Percentiles rank a stretch among this genome's conserved stretches.
Conservation (phyloP, 176 grass and related monocot species). For the Juncus inflexus region DNA sequence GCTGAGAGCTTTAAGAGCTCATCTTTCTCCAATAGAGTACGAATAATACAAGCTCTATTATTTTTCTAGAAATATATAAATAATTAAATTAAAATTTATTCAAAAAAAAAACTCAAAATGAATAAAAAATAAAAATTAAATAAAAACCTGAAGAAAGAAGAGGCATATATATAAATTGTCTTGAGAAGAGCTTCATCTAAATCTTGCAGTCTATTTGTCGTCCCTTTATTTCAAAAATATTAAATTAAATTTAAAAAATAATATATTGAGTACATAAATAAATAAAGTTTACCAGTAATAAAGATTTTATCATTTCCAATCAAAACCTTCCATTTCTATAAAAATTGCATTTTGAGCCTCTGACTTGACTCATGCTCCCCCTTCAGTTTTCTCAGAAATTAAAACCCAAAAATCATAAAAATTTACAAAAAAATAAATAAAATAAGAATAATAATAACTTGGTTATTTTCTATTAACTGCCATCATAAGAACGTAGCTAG, state of each 20-base stretch:
- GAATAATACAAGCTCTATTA: constrained; percentile 77
- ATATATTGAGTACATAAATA: too few relatives aligned
- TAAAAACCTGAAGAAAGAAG: constrained; percentile 81
- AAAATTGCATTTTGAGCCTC: constrained; percentile 97
- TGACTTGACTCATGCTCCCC: constrained; percentile 98
- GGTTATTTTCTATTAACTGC: too few relatives aligned
- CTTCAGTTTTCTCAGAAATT: constrained; percentile 82
- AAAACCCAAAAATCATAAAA: constrained; percentile 15
- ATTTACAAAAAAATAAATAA: constrained; percentile 9
- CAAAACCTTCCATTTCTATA: constrained; percentile 98
- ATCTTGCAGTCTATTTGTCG: constrained; percentile 96
- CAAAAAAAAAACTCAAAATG: not conserved
- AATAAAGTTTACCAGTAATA: constrained; percentile 33
- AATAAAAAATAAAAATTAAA: constrained; percentile 10
- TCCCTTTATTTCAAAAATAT: constrained; percentile 35
- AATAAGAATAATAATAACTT: too few relatives aligned
- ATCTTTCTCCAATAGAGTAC: constrained; percentile 85
- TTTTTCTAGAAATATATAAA: constrained; percentile 28
- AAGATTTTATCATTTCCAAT: constrained; percentile 87
- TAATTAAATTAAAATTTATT: constrained; percentile 5
- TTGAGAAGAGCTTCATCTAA: constrained; percentile 96
- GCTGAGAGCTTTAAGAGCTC: constrained; percentile 77
- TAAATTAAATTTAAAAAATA: constrained; percentile 1
- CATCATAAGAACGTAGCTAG: too few relatives aligned
- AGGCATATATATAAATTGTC: constrained; percentile 87